Conservation (phyloP, 2,329 filamentous ascomycete genomes). For the Paramyrothecium roridum region DNA sequence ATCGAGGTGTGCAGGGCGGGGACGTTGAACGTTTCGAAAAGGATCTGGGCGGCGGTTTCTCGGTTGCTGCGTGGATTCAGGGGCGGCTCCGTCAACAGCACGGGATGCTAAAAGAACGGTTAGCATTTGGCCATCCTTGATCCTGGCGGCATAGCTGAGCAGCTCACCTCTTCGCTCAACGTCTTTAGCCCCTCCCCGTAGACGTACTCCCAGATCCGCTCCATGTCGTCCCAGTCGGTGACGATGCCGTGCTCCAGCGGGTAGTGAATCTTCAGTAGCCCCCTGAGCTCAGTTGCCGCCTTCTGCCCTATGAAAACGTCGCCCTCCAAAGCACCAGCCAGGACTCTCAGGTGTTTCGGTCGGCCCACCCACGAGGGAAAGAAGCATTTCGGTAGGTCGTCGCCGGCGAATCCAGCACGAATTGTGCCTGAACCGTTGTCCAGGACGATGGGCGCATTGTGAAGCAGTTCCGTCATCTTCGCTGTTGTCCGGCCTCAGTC, state of each 20-base stretch:
- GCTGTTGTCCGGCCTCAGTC: neutral
- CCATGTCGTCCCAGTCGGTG: constrained; percentile 99
- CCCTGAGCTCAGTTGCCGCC: constrained; percentile 82
- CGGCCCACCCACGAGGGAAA: constrained; percentile 97
- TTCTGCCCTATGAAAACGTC: constrained; percentile 95
- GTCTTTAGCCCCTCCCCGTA: constrained; percentile 96
- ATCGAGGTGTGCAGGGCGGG: constrained; percentile 95
- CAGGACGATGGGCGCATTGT: constrained; percentile 97
- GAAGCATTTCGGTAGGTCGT: constrained; percentile 93
- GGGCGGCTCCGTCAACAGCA: constrained; percentile 92
- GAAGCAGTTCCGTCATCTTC: constrained; percentile 62
- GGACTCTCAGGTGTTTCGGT: constrained; percentile 89
- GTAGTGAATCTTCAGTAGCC: constrained; percentile 91
- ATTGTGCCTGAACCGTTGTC: constrained; percentile 99
- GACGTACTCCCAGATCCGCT: constrained; percentile 98
- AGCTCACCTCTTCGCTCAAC: constrained; percentile 82
- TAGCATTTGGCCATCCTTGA: constrained; percentile 9
- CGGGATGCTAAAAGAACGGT: constrained; percentile 69
- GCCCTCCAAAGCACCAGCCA: constrained; percentile 94
- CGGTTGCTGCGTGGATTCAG: constrained; percentile 94
- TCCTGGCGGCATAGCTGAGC: neutral
- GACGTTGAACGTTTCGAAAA: constrained; percentile 99
- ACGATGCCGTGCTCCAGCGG: constrained; percentile 97
- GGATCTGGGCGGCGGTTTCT: constrained; percentile 92
- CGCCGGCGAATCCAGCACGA: constrained; percentile 92